Evolutionary conservation across 2,329 filamentous ascomycete species (phyloP), one percentile per base, ranked within the genome.

Genomic region (Colletotrichum destructivum): DNA sequence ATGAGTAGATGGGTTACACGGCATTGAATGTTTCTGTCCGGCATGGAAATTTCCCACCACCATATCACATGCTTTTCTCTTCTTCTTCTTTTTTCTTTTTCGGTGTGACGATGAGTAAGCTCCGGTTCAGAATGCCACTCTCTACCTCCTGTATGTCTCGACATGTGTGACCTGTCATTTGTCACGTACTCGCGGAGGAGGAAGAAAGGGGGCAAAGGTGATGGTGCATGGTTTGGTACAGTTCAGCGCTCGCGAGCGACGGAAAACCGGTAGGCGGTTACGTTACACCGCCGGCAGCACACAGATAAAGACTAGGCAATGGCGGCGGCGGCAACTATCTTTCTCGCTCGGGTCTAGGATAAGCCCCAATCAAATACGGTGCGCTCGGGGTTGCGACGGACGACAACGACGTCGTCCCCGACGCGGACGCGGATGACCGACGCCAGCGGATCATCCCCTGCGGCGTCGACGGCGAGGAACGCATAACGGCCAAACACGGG

Each of bases 401-500:
- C 84, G 56, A 92, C 87, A 38, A 79, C 76, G 71, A 92, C 85
- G 56, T 86, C 81, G 79, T 92, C 87, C 1, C 90, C 90, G 46
- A 92, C 84, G 2, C 79, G 79, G 60, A 92, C 80, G 57, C 77
- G 75, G 18, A 80, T 40, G 76, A 75, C 15, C 31, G 7, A 9
- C 74, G 56, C 11, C 66, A 71, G 15, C 31, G n/a, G 63, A 55
- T 51, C 16, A 46, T 76, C 73, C 23, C 23, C 46, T 9, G 46
- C 44, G 47, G 46, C 59, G 15, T 40, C 44, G 57, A 40, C 51
- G 11, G 74, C 75, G 7, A 92, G 80, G 78, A 94, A 94, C 0
- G 87, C 91, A 81, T 94, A 94, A 55, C 92, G 85, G 12, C 93
- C 93, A 84, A 95, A 95, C 11, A 93, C 85, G 15, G 93, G 92